These are phyloP conservation scores for Diaporthe ilicicola DNA, from an alignment of 2,329 filamentous ascomycete species.

Conservation along the genomic window DNA sequence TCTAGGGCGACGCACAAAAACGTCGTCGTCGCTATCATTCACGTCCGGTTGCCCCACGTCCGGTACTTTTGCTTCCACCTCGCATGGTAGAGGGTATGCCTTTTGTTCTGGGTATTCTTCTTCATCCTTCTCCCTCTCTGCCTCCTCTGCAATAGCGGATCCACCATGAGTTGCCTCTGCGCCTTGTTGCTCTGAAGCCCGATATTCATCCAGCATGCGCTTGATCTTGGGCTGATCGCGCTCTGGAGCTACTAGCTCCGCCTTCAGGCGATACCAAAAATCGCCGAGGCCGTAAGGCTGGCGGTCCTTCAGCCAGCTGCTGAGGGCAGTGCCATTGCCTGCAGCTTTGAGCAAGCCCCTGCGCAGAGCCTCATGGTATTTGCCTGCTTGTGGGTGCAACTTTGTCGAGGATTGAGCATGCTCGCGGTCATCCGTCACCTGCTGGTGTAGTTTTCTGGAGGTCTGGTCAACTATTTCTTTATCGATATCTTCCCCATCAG, in stretches of 20 bases:
- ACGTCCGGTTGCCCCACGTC: neutral
- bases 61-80: neutral
- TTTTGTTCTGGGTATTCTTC: neutral
- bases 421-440: neutral
- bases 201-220: neutral
- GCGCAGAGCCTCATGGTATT: neutral
- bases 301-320: neutral
- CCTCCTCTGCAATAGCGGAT: neutral
- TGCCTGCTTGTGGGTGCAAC: neutral
- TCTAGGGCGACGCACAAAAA: neutral
- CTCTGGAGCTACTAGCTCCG: neutral
- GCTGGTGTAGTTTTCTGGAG: neutral
- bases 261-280: neutral
- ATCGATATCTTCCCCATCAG: neutral
- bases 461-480: neutral
- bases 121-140: neutral
- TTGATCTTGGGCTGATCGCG: neutral
- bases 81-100: neutral
- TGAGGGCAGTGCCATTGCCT: neutral
- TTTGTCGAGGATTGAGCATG: neutral
- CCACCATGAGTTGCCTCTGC: neutral
- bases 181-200: neutral
- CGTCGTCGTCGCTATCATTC: neutral
- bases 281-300: neutral
- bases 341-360: constrained; percentile 6